Conservation (phyloP, 2,329 filamentous ascomycete genomes). For the Penicillium sp. region DNA sequence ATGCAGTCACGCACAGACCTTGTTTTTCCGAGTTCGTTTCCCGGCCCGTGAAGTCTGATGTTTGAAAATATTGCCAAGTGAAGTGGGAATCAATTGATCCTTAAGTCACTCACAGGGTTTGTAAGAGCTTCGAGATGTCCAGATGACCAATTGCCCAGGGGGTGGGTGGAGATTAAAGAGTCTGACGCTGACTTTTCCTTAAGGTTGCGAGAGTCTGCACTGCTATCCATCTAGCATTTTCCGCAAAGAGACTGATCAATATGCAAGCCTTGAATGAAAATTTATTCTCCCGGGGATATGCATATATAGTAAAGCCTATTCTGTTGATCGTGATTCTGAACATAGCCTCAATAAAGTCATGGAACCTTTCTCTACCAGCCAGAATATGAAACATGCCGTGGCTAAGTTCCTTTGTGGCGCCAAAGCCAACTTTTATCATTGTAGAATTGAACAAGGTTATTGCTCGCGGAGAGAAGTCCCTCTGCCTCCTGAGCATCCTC, state of each 20-base stretch:
- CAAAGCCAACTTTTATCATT: neutral
- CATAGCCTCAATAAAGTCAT: neutral
- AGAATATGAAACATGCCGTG: neutral
- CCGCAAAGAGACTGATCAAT: too few species aligned
- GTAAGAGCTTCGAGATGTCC: too few species aligned
- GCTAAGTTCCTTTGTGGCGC: neutral
- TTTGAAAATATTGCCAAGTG: too few species aligned
- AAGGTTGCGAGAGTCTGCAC: too few species aligned
- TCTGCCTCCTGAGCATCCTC: conserved; percentile 30
- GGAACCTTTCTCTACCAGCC: neutral
- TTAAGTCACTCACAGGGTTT: too few species aligned
- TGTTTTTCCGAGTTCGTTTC: neutral
- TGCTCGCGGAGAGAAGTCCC: conserved; percentile 24
- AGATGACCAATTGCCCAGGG: too few species aligned
- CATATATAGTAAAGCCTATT: neutral
- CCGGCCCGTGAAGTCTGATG: neutral
- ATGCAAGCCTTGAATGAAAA: neutral
- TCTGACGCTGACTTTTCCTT: too few species aligned
- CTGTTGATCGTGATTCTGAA: neutral
- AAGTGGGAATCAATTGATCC: too few species aligned
- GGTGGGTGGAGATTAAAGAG: too few species aligned
- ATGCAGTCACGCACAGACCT: neutral
- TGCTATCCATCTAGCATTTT: too few species aligned
- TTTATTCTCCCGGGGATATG: neutral
- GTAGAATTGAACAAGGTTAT: neutral